phyloP scores from a whole-genome alignment of 1,139 yeast genomes.

The Yamadazyma friedrichii region DNA sequence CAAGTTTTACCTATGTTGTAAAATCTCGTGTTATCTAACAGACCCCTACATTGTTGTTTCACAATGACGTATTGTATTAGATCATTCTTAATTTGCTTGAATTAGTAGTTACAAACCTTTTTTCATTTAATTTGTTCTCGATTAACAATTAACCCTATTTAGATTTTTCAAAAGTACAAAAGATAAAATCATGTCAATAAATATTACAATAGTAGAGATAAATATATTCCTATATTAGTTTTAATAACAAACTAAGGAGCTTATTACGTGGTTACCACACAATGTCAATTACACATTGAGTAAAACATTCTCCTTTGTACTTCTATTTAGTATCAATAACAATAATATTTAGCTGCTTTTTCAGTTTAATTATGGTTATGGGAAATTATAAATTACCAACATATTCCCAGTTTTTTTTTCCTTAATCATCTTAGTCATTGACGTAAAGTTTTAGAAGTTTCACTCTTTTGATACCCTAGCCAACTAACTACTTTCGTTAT shows the following conservation, averaged over 20 bases:
- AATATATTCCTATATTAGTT: too few species aligned
- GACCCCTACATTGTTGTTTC: background rate
- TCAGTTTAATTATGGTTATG: background rate
- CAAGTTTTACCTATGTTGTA: background rate
- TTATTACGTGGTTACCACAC: too few species aligned
- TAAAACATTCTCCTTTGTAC: background rate
- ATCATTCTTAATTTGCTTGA: background rate
- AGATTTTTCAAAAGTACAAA: background rate
- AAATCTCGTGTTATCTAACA: background rate
- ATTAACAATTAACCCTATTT: too few species aligned
- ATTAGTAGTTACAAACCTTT: too few species aligned
- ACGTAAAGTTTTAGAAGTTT: slow-evolving; percentile 1
- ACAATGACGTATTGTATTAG: background rate
- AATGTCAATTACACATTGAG: background rate
- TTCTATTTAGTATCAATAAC: background rate
- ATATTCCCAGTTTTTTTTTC: background rate
- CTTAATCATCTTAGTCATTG: background rate
- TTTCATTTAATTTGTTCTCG: too few species aligned
- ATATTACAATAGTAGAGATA: too few species aligned
- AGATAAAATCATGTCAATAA: background rate
- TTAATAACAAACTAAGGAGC: too few species aligned
- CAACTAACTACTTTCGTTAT: slow-evolving; percentile 13
- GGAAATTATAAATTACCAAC: slow-evolving; percentile 4
- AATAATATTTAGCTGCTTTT: background rate
- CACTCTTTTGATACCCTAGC: slow-evolving; percentile 3